A percentile compares a stretch with the other conserved stretches of the same genome.
Conservation (phyloP, 1,284 basidiomycete species). For the Tetrapyrgos nigripes region DNA sequence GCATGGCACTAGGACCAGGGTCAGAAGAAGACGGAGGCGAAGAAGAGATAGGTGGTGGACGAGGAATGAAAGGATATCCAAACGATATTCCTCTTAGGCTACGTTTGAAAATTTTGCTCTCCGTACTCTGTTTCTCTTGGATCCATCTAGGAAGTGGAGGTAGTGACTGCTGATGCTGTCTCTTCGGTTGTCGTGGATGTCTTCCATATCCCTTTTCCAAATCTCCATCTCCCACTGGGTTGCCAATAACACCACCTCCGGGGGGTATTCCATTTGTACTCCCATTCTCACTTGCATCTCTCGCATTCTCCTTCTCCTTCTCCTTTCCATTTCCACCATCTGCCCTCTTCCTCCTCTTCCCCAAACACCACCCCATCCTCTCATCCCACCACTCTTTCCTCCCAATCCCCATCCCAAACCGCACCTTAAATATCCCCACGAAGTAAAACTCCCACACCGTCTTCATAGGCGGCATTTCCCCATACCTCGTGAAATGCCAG, state of each 20-base stretch:
- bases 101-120: slow-evolving; percentile 47
- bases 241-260: background rate
- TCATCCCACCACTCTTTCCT: slow-evolving; percentile 19
- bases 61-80: slow-evolving; percentile 52
- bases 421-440: slow-evolving; percentile 19
- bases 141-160: slow-evolving; percentile 51
- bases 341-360: slow-evolving; percentile 23
- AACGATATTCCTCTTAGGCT: slow-evolving; percentile 51
- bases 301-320: slow-evolving; percentile 18
- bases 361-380: slow-evolving; percentile 28
- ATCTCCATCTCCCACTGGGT: background rate
- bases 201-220: background rate
- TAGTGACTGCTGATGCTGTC: background rate
- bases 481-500: slow-evolving; percentile 63
- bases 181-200: background rate
- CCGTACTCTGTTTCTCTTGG: slow-evolving; percentile 48
- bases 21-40: background rate
- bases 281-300: too few relatives aligned
- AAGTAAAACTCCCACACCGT: slow-evolving; percentile 53
- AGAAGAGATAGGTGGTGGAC: slow-evolving; percentile 28
- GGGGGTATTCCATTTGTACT: too few relatives aligned
- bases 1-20: slow-evolving; percentile 16
- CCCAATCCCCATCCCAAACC: too few relatives aligned
- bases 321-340: slow-evolving; percentile 11
- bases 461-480: slow-evolving; percentile 46